Evolutionary conservation across 225 moss, liverwort and hornwort genomes (phyloP), one percentile per base, ranked within the genome.

Genomic region (Neckera pumila): DNA sequence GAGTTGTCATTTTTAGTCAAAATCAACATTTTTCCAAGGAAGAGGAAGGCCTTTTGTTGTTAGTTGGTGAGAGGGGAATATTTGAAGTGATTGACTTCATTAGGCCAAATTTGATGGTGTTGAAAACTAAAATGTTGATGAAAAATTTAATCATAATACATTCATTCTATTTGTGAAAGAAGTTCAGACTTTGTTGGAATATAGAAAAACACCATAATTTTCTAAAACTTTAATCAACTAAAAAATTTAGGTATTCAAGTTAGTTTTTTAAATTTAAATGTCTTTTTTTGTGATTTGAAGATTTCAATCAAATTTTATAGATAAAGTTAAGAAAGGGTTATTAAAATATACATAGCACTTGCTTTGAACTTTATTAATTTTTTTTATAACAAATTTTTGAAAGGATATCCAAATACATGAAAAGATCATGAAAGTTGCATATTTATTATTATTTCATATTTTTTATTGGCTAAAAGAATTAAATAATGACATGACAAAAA

Each of bases 21-120:
- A 54, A 54, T 54, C 5, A 34, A 76, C 2, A 3, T 34, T 53
- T 53, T 0, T 21, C 23, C 3, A 6, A 14, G 36, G 36, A 25
- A 0, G 0, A 23, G 0, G 9, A 53, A 54, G 9, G 5, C 9
- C 2, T 9, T 77, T 3, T 0, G n/a, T 36, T 53, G 8, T 14
- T 2, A 34, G 0, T 22, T 53, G 2, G 14, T 19, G 1, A 22
- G 53, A 36, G 5, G 7, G 1, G 3, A 51, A 36, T 34, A 9
- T 9, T 53, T 76, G 5, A 3, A 34, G 2, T 34, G 14, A 34
- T 9, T 51, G 2, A 14, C 5, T 49, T 22, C 0, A 22, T 0
- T 31, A 34, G 8, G 53, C 3, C 34, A 76, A 76, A 34, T 51
- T 75, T 76, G 31, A 49, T 12, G 19, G 4, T 49, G 2, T 33